Base-by-base conservation (phyloP, 192 early-diverging fungal genomes). In the Lobosporangium transversale region DNA sequence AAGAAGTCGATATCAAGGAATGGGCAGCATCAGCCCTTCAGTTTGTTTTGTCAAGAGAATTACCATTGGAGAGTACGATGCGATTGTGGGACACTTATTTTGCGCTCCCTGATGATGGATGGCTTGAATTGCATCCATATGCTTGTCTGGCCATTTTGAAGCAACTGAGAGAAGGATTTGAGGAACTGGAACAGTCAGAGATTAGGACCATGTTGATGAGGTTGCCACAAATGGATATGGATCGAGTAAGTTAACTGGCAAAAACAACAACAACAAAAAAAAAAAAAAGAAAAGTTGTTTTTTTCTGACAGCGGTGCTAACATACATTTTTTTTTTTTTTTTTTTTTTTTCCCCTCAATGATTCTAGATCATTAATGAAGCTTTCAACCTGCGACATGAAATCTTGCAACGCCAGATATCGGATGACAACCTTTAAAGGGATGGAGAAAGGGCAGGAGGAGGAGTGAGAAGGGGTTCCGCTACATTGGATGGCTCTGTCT, bases 61-160 rank as follows among this genome's bases (percentile, higher is more conserved):
- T 97, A 71, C 89, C 91, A 9, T 82, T 93, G 18, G 89, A 91
- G 42, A 87, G 87, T 75, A 79, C 94, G 15, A 70, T 97, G 54
- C 80, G 89, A 17, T 82, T 97, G 40, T 97, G 94, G 94, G 70
- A 97, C 71, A 86, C 90, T 2, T 97, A 97, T 67, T 96, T 97
- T 79, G 79, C 94, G 7, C 83, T 85, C 35, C 73, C 84, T 0
- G 54, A 63, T 12, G 45, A 33, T 12, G 70, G 49, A 4, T 73
- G 70, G 70, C 52, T 64, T 0, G 49, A 43, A 0, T 32, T 73
- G 12, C 61, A 73, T 23, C 61, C 70, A 4, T 73, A 53, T 44
- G 37, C 63, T 18, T 73, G 70, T 59, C n/a, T 67, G 81, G 94
- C 95, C 21, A 90, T 97, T 32, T 81, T 97, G 32, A 83, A 83